Percentiles rank a stretch among this genome's conserved stretches.
Evolutionary conservation across 768 basidiomycete genomes (phyloP).

Genomic region (Mycena albidolilacea): DNA sequence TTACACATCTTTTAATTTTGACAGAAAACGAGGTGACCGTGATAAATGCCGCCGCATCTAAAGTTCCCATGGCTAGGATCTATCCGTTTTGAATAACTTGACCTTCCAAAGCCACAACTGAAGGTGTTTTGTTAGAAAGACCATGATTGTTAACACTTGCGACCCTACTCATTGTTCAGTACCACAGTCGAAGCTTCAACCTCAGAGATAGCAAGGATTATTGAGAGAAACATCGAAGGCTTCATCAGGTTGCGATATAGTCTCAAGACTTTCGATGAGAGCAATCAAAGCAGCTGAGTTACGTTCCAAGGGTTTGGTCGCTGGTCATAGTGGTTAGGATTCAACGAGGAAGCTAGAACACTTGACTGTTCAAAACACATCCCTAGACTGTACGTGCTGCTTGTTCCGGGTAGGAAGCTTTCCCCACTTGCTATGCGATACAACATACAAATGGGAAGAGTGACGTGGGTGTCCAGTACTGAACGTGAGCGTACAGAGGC

Average conservation of each 20-base stretch:
- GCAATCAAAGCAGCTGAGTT: background rate
- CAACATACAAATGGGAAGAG: background rate
- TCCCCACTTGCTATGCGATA: background rate
- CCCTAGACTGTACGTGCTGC: background rate
- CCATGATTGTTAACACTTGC: background rate
- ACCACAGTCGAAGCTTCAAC: background rate
- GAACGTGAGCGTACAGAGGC: too few relatives aligned
- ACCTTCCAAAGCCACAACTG: constrained; percentile 1
- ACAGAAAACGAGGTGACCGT: too few relatives aligned
- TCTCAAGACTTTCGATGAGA: background rate
- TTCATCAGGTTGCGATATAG: background rate
- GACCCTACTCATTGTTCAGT: background rate
- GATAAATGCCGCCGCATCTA: too few relatives aligned
- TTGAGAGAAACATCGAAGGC: constrained; percentile 1
- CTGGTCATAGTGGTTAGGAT: background rate
- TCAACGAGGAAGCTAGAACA: background rate
- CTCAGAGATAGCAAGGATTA: background rate
- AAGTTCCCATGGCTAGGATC: too few relatives aligned
- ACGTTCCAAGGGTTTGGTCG: background rate
- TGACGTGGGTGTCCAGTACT: background rate
- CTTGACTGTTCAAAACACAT: background rate
- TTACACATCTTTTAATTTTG: too few relatives aligned
- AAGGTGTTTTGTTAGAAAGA: background rate
- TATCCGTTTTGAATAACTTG: background rate
- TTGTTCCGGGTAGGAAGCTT: background rate